Percentiles rank a stretch among this genome's conserved stretches.
Conservation (phyloP, 495 filamentous ascomycete species). For the Penicillium subrubescens region DNA sequence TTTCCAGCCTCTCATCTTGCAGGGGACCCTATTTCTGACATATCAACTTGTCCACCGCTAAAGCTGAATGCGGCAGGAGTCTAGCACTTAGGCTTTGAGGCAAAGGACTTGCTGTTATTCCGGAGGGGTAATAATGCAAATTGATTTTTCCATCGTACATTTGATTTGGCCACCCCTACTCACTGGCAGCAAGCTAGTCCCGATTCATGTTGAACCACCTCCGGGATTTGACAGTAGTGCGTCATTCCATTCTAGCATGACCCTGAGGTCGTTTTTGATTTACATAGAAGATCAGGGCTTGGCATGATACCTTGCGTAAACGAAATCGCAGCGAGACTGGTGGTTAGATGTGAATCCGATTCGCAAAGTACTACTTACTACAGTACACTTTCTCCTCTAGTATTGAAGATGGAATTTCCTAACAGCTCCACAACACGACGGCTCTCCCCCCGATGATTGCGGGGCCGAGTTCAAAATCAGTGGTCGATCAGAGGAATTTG, state of each 20-base stretch:
- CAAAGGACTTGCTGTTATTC: slow-evolving; percentile 5
- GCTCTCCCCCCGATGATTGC: slow-evolving; percentile 8
- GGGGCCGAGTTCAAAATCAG: slow-evolving; percentile 18
- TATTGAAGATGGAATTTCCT: neutral
- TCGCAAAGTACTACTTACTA: neutral
- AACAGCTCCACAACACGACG: slow-evolving; percentile 17
- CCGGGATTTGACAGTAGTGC: neutral
- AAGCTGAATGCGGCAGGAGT: slow-evolving; percentile 13
- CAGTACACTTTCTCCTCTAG: neutral
- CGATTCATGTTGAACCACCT: neutral
- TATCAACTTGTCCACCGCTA: slow-evolving; percentile 26
- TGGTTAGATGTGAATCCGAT: neutral
- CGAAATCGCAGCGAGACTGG: slow-evolving; percentile 3
- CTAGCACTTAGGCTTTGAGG: neutral
- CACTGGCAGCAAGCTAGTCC: neutral
- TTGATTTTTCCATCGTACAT: neutral
- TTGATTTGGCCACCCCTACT: neutral
- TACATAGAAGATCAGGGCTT: neutral
- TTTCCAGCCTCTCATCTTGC: neutral
- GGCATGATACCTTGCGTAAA: neutral
- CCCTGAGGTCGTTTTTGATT: neutral
- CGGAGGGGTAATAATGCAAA: slow-evolving; percentile 3
- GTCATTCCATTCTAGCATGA: neutral
- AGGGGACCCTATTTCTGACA: slow-evolving; percentile 24
- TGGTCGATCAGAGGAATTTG: slow-evolving; percentile 17